A percentile compares a stretch with the other conserved stretches of the same genome.
Conservation (phyloP, 441 rosid species). For the Corymbia calophylla region DNA sequence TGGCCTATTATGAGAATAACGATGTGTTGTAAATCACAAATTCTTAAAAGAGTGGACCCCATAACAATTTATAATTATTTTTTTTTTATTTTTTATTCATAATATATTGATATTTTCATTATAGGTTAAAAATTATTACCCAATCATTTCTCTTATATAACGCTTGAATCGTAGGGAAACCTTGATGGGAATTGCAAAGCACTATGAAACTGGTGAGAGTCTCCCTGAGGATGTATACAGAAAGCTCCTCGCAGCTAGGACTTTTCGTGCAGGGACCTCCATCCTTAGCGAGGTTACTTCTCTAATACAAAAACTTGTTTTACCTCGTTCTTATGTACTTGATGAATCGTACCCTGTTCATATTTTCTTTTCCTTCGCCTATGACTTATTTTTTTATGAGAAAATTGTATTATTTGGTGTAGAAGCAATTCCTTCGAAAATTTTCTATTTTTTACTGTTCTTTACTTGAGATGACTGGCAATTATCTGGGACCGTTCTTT, state of each 20-base stretch:
- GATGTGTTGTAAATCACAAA: no score
- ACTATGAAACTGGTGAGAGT: conserved; percentile 72
- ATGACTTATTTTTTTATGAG: background rate
- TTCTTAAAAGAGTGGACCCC: no score
- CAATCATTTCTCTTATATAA: no score
- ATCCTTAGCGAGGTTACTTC: conserved; percentile 77
- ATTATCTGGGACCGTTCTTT: background rate
- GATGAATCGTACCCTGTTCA: background rate
- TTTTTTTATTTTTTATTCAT: no score
- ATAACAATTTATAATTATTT: no score
- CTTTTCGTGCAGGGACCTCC: conserved; percentile 66
- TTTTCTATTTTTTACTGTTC: background rate
- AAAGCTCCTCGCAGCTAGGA: conserved; percentile 84
- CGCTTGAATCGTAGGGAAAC: conserved; percentile 50
- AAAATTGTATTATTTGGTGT: background rate
- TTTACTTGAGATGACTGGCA: background rate
- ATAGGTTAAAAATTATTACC: no score
- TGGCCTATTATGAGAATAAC: no score
- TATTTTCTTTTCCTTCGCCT: background rate
- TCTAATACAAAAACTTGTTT: background rate
- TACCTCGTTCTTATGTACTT: background rate
- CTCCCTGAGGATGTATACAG: conserved; percentile 78
- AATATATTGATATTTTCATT: no score
- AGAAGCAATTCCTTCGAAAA: background rate
- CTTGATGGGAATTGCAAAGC: conserved; percentile 88